Conservation (phyloP, 2,329 filamentous ascomycete species). For the Penicillium sp. region DNA sequence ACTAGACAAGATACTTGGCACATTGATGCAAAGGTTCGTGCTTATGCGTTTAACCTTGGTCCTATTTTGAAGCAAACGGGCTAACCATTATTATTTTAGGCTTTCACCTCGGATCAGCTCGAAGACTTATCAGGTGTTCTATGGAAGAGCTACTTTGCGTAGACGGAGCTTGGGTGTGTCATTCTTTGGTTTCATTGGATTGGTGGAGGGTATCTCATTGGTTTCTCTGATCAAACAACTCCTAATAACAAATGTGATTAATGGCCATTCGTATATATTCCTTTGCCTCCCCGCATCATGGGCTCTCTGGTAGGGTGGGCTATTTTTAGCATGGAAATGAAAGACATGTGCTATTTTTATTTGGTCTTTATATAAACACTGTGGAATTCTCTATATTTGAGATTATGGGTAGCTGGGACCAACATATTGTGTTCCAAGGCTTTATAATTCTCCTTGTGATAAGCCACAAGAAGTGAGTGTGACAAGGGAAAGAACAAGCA, state of each 20-base stretch:
- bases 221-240: neutral
- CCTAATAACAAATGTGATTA: neutral
- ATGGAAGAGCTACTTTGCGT: constrained; percentile 99
- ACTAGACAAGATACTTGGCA: constrained; percentile 98
- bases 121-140: constrained; percentile 94
- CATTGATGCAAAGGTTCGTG: constrained; percentile 89
- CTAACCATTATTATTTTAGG: constrained; percentile 54
- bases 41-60: constrained; percentile 1
- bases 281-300: neutral
- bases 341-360: neutral
- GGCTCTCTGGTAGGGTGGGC: neutral
- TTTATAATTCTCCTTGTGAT: neutral
- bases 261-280: constrained; percentile 3
- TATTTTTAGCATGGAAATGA: neutral
- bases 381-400: neutral
- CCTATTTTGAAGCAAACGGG: neutral
- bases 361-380: neutral
- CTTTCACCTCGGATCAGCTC: constrained; percentile 85
- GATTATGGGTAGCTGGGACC: neutral
- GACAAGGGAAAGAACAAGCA: neutral
- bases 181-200: neutral
- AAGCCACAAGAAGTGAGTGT: neutral
- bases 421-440: neutral
- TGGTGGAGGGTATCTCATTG: neutral
- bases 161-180: constrained; percentile 15